phyloP scores from a whole-genome alignment of 768 basidiomycete species.

The Termitomyces sp. region DNA sequence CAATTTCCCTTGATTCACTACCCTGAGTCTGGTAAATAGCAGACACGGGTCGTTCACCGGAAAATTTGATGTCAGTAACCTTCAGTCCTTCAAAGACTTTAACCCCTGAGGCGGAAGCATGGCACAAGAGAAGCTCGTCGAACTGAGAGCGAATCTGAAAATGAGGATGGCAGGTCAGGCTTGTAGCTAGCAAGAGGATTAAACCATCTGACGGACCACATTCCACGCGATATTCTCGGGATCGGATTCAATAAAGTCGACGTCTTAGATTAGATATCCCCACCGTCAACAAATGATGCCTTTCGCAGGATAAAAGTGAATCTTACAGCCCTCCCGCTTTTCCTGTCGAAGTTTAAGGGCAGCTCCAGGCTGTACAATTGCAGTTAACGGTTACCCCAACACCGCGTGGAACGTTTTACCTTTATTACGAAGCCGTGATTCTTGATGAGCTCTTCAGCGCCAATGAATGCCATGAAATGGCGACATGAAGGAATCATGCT shows the following conservation, averaged over 20 bases:
- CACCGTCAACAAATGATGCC: not conserved
- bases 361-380: constrained; percentile 47
- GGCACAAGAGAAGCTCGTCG: constrained; percentile 56
- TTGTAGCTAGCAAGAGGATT: not conserved
- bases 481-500: constrained; percentile 31
- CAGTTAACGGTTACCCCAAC: constrained; percentile 15
- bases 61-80: constrained; percentile 47
- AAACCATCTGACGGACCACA: constrained; percentile 41
- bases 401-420: constrained; percentile 17
- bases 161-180: not conserved
- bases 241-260: constrained; percentile 55
- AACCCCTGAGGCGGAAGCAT: constrained; percentile 48
- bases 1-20: constrained; percentile 38
- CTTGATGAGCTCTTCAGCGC: constrained; percentile 26
- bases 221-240: constrained; percentile 57
- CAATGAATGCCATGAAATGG: constrained; percentile 34
- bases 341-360: constrained; percentile 57
- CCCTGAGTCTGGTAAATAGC: not conserved
- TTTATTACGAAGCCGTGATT: constrained; percentile 32
- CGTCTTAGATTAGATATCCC: constrained; percentile 37
- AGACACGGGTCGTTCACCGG: constrained; percentile 16
- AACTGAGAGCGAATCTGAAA: constrained; percentile 54
- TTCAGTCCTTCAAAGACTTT: constrained; percentile 47
- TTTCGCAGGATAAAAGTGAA: not conserved
- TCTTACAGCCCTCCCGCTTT: constrained; percentile 58